Evolutionary conservation across 1,139 yeast genomes (phyloP).

Genomic region (Protomyces lactucae-debilis): DNA sequence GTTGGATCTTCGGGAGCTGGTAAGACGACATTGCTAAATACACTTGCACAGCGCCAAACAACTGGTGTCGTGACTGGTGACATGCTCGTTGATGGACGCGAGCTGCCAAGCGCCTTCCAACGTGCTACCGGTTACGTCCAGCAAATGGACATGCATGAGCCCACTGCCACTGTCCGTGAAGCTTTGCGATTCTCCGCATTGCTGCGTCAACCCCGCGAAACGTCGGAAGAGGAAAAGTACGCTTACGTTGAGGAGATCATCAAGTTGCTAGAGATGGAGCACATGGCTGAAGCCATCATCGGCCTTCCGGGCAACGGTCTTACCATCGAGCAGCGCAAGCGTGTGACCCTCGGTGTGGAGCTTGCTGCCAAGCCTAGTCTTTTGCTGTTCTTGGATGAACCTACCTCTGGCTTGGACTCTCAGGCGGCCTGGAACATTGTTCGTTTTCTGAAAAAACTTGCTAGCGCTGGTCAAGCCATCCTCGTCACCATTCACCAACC

Average conservation of each 20-base stretch:
- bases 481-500: slow-evolving; percentile 84
- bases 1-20: slow-evolving; percentile 70
- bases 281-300: slow-evolving; percentile 70
- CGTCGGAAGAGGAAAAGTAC: slow-evolving; percentile 36
- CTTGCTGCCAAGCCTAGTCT: slow-evolving; percentile 65
- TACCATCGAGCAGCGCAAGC: slow-evolving; percentile 80
- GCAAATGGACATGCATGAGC: slow-evolving; percentile 59
- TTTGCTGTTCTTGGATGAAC: slow-evolving; percentile 65
- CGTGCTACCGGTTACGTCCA: slow-evolving; percentile 63
- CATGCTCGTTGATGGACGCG: slow-evolving; percentile 56
- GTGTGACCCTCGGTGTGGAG: slow-evolving; percentile 77
- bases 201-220: slow-evolving; percentile 48
- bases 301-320: slow-evolving; percentile 71
- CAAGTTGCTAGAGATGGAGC: slow-evolving; percentile 62
- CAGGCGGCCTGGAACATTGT: slow-evolving; percentile 69
- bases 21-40: slow-evolving; percentile 59
- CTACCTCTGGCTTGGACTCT: slow-evolving; percentile 82
- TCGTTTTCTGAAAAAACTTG: slow-evolving; percentile 53
- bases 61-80: slow-evolving; percentile 62
- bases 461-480: slow-evolving; percentile 62
- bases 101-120: slow-evolving; percentile 51
- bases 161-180: slow-evolving; percentile 68
- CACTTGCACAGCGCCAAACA: slow-evolving; percentile 54
- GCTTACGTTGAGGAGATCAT: slow-evolving; percentile 53
- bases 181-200: slow-evolving; percentile 67